These are phyloP conservation scores for Salmacisia buchloeana DNA, from an alignment of 1,284 basidiomycete species.

Conservation along the genomic window DNA sequence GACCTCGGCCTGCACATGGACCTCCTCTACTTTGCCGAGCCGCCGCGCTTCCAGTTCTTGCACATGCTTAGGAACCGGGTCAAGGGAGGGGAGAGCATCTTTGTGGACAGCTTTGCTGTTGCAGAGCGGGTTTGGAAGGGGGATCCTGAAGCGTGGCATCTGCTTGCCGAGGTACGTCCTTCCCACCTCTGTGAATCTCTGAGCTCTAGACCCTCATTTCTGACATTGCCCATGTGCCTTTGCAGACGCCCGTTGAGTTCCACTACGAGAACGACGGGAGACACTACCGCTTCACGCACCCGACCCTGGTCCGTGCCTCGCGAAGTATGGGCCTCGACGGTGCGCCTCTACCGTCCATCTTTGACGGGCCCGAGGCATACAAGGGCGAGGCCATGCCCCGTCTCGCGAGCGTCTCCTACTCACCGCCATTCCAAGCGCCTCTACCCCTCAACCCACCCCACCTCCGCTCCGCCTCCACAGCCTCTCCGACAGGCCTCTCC, in stretches of 20 bases:
- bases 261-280: conserved; percentile 88
- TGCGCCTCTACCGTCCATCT: conserved; percentile 9
- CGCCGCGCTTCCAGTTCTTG: conserved; percentile 83
- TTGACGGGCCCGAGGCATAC: conserved; percentile 17
- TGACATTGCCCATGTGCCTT: not conserved
- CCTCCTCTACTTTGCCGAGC: conserved; percentile 53
- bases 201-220: not conserved
- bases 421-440: conserved; percentile 90
- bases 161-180: conserved; percentile 57
- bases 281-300: conserved; percentile 72
- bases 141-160: conserved; percentile 60
- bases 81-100: conserved; percentile 77
- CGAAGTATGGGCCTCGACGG: conserved; percentile 30
- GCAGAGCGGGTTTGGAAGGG: conserved; percentile 60
- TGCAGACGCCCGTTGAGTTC: conserved; percentile 64
- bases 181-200: not conserved
- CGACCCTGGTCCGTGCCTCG: conserved; percentile 66
- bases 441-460: conserved; percentile 37
- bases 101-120: conserved; percentile 74
- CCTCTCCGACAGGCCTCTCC: conserved; percentile 15
- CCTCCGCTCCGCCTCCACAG: not conserved
- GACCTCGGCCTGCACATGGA: conserved; percentile 89
- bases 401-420: conserved; percentile 68
- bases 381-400: conserved; percentile 29
- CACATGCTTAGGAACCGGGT: conserved; percentile 71